These are phyloP conservation scores for Sphaceloma murrayae DNA, from an alignment of 2,329 filamentous ascomycete genomes.

Conservation along the genomic window DNA sequence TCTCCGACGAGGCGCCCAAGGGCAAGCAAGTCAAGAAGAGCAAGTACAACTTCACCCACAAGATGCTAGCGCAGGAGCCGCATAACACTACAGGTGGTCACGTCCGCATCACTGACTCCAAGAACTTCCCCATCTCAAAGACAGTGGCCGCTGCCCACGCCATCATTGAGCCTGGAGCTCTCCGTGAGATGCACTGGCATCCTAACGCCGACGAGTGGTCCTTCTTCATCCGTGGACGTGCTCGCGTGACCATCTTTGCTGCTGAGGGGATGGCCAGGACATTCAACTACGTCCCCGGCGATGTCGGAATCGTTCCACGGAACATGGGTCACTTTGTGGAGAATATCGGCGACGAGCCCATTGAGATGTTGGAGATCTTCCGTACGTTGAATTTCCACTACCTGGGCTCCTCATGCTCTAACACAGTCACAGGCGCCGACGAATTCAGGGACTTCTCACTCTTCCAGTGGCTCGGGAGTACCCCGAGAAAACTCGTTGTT, in stretches of 20 bases:
- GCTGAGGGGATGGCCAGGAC: constrained; percentile 60
- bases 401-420: too few relatives aligned
- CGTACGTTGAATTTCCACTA: too few relatives aligned
- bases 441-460: constrained; percentile 54
- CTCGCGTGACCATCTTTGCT: constrained; percentile 64
- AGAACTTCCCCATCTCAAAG: constrained; percentile 63
- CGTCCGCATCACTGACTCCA: constrained; percentile 66
- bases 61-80: constrained; percentile 60
- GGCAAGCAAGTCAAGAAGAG: constrained; percentile 57
- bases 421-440: too few relatives aligned
- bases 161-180: constrained; percentile 58
- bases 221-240: constrained; percentile 64
- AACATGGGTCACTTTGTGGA: constrained; percentile 78
- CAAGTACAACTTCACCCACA: constrained; percentile 59
- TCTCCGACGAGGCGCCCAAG: constrained; percentile 56
- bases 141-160: constrained; percentile 65
- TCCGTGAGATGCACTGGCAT: constrained; percentile 79
- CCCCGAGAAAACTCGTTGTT: constrained; percentile 50
- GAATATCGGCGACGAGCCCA: constrained; percentile 65
- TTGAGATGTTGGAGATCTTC: constrained; percentile 70
- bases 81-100: constrained; percentile 57
- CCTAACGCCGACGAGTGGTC: constrained; percentile 45
- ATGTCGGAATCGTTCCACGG: constrained; percentile 65
- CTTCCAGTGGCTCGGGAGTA: constrained; percentile 60
- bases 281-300: constrained; percentile 65